Base-by-base conservation (phyloP, 441 rosid species). In the Macaranga tanarius region DNA sequence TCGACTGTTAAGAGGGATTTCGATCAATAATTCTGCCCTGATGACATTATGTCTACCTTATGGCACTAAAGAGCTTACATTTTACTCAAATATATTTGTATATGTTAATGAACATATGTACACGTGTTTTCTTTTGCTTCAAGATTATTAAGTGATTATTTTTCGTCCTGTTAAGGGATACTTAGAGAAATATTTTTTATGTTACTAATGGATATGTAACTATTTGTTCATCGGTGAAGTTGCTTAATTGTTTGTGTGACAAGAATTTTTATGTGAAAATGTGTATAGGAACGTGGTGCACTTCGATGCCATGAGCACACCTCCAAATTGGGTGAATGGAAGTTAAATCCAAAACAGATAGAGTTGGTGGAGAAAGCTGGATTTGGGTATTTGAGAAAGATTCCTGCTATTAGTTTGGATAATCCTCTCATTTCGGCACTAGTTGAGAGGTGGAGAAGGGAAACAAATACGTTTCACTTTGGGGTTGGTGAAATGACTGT, bases 251-350 rank as follows among this genome's bases (percentile, higher is more conserved):
- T 62, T 15, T 1, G 0, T 40, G 0, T 23, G 15, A 56, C 15
- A n/a, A 22, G 57, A 50, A 72, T 16, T 64, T 64, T 47, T 22
- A 13, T 25, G 45, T 17, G 25, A 31, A 62, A 50, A 19, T 34
- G 2, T 65, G 20, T 77, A 28, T 72, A 95, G 98, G 99, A 95
- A 83, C 90, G 99, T 25, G 98, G 97, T 75, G 99, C 95, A 2
- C 92, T 95, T 73, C 88, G 99, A 83, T 95, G 99, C 84, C 99
- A 92, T 72, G 99, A 95, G 81, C 99, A 95, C 72, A 95, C 99
- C 8, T 92, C 98, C 0, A 95, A 95, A 85, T 76, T 95, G 76
- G 92, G 95, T 74, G 98, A 95, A 75, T 95, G 98, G 98, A 92
- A 83, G 85, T 88, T 95, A 69, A 88, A 77, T 6, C 73, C 84